Evolutionary conservation across 768 basidiomycete genomes (phyloP), one percentile per base, ranked within the genome.

Genomic region (Lyophyllum atratum): DNA sequence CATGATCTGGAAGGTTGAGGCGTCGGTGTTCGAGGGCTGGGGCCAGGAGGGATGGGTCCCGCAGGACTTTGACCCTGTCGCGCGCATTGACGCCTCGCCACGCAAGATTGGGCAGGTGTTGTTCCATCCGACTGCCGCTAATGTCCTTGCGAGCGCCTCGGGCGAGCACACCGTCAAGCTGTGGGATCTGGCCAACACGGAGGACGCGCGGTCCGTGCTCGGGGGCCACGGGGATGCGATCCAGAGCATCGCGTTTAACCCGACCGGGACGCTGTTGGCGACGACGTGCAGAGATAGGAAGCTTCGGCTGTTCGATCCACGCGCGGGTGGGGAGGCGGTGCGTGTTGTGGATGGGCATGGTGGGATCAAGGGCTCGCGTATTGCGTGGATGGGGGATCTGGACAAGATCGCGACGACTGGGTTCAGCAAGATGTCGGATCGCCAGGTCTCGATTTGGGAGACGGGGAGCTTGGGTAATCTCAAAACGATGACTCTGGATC

Each of bases 201-300:
- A 92, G 50, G 76, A 82, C 14, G 76, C 92, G 2, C 78, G 83
- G 56, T 71, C 79, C 9, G 79, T 83, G 9, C 74, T 97, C 21
- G 70, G 72, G 7, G 92, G 92, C 0, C 95, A 98, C 63, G 85
- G 80, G 0, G 97, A 99, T 67, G 85, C 90, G 21, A 89, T 98
- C 48, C 96, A 98, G 74, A 82, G 87, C 54, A 59, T 98, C 31
- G 76, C 88, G 9, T 98, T 93, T 71, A 93, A 92, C 70, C 72
- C 83, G 33, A 86, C 86, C 0, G 96, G 97, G 14, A 89, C 84
- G 0, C 68, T 92, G 39, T 76, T 98, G 46, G 94, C 83, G 7
- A 97, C 95, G 10, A 98, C 95, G 4, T 95, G 86, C 68, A 80
- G 96, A 60, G 96, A 99, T 74, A 86, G 91, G 70, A 98, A 98